Conservation (phyloP, 2,329 filamentous ascomycete genomes). For the Cucurbitaria berberidis region DNA sequence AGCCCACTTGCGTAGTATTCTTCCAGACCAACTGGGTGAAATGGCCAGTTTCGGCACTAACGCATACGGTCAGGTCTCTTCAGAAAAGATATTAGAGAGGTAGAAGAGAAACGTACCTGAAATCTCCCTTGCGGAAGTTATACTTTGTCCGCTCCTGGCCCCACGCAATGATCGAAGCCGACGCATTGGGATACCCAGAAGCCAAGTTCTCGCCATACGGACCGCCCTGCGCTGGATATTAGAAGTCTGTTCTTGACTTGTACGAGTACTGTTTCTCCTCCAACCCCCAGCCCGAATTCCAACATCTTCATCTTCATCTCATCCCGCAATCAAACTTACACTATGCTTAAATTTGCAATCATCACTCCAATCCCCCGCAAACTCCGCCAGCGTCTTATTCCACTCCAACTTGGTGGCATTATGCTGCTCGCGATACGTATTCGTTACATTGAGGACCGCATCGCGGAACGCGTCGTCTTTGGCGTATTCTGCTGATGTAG, state of each 20-base stretch:
- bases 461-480: conserved; percentile 50
- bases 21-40: conserved; percentile 42
- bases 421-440: conserved; percentile 68
- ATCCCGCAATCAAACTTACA: conserved; percentile 38
- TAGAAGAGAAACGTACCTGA: conserved; percentile 52
- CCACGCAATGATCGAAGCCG: conserved; percentile 69
- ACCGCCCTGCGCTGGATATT: conserved; percentile 52
- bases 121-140: conserved; percentile 63
- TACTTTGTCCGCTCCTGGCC: conserved; percentile 66
- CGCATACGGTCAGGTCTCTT: no score
- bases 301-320: neutral
- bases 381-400: conserved; percentile 68
- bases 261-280: no score
- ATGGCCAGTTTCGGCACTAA: conserved; percentile 52
- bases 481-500: conserved; percentile 46
- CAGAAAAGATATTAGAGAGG: no score
- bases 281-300: no score
- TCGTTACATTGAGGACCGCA: conserved; percentile 70
- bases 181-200: conserved; percentile 67
- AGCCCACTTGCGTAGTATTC: conserved; percentile 29
- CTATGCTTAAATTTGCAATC: conserved; percentile 61
- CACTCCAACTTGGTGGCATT: conserved; percentile 65
- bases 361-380: conserved; percentile 59
- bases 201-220: conserved; percentile 79
- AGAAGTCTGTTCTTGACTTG: neutral